phyloP scores from a whole-genome alignment of 495 filamentous ascomycete species.

The Xylaria intraflava region DNA sequence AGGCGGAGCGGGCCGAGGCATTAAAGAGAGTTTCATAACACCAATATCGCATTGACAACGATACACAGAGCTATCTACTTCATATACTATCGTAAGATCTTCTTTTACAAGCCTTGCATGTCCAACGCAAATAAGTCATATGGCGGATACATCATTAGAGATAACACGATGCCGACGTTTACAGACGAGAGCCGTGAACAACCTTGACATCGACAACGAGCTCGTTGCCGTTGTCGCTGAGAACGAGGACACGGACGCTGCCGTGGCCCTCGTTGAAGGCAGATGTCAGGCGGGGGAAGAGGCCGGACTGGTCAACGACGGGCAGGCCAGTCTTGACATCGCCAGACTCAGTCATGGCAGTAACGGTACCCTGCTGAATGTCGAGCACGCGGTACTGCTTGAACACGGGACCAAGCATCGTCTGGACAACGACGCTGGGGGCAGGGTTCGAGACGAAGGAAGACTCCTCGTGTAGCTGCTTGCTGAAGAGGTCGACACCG shows the following conservation, averaged over 20 bases:
- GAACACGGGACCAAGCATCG: slow-evolving; percentile 99
- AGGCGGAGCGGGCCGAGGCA: no score
- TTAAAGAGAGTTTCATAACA: slow-evolving; percentile 5
- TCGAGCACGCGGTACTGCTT: slow-evolving; percentile 99
- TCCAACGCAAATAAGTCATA: background rate
- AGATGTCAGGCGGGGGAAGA: slow-evolving; percentile 74
- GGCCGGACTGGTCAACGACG: slow-evolving; percentile 85
- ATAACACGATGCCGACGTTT: slow-evolving; percentile 22
- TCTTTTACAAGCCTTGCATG: slow-evolving; percentile 16
- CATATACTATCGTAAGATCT: slow-evolving; percentile 25
- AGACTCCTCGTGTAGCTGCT: slow-evolving; percentile 98
- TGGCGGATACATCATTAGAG: slow-evolving; percentile 18
- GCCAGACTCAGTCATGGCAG: slow-evolving; percentile 56
- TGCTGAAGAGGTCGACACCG: slow-evolving; percentile 95
- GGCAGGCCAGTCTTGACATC: slow-evolving; percentile 96
- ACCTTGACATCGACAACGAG: slow-evolving; percentile 98
- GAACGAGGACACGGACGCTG: slow-evolving; percentile 87
- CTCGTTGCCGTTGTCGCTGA: slow-evolving; percentile 89
- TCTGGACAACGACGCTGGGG: slow-evolving; percentile 95
- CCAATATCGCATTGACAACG: slow-evolving; percentile 24
- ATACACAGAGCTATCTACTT: slow-evolving; percentile 29
- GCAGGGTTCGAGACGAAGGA: slow-evolving; percentile 95
- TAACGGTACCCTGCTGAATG: slow-evolving; percentile 72
- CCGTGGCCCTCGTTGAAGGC: slow-evolving; percentile 90
- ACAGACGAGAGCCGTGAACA: slow-evolving; percentile 65